Evolutionary conservation across 2,329 filamentous ascomycete genomes (phyloP).

Genomic region (Stromatinia cepivora): DNA sequence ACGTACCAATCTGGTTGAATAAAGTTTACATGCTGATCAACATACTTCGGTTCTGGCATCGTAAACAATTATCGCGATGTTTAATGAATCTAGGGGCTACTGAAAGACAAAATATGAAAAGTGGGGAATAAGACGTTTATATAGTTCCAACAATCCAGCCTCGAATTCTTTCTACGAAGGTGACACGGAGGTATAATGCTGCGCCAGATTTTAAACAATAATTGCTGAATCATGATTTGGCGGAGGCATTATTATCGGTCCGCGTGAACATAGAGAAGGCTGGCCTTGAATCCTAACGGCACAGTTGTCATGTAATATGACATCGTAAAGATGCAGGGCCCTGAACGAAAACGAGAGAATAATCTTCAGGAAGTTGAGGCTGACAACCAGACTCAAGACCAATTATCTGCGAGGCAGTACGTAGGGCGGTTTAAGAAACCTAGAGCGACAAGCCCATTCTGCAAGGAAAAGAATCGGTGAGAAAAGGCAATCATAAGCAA

Average conservation of each 20-base stretch:
- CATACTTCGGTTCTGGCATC: neutral
- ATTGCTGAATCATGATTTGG: neutral
- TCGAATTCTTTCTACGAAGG: neutral
- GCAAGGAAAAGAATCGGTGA: neutral
- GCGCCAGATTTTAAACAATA: neutral
- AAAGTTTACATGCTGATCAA: neutral
- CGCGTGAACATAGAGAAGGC: neutral
- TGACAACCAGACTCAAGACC: neutral
- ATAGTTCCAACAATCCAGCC: neutral
- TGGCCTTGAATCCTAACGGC: neutral
- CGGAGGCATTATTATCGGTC: neutral
- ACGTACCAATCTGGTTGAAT: conserved; percentile 8
- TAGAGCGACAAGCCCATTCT: neutral
- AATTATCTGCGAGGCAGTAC: neutral
- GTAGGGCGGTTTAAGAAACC: neutral
- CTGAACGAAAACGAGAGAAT: neutral
- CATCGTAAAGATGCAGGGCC: neutral
- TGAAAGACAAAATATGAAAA: neutral
- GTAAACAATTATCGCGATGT: neutral
- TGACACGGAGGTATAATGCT: neutral
- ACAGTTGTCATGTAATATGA: neutral
- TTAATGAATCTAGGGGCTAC: neutral
- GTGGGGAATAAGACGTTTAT: neutral
- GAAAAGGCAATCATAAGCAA: neutral
- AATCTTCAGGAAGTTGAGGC: conserved; percentile 1